These are phyloP conservation scores for Pholiota conissans DNA, from an alignment of 768 basidiomycete species.

Conservation along the genomic window DNA sequence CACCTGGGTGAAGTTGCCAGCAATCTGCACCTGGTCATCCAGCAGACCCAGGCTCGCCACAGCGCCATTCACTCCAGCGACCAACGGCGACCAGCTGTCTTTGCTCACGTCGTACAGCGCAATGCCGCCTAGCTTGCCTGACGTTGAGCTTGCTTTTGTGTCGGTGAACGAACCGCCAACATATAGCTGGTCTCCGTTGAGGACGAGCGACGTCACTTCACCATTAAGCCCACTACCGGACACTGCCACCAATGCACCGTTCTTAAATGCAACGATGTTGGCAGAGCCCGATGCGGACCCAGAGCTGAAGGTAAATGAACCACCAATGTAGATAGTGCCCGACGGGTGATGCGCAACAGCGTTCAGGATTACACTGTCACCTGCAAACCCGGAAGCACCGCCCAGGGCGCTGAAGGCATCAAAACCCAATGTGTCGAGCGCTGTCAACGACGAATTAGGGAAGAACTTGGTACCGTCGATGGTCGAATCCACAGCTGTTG, in stretches of 20 bases:
- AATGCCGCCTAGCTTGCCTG: constrained; percentile 55
- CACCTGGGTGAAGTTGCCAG: constrained; percentile 72
- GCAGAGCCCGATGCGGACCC: constrained; percentile 54
- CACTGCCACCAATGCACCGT: constrained; percentile 52
- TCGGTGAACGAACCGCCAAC: constrained; percentile 89
- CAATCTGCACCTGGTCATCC: constrained; percentile 56
- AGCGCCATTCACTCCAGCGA: constrained; percentile 72
- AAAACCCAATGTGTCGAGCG: constrained; percentile 62
- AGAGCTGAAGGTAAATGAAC: constrained; percentile 65
- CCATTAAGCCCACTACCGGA: constrained; percentile 78
- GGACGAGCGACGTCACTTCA: constrained; percentile 64
- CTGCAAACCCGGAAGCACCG: constrained; percentile 34
- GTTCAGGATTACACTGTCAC: constrained; percentile 42
- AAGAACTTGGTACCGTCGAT: constrained; percentile 63
- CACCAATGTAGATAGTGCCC: constrained; percentile 70
- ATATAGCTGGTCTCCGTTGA: constrained; percentile 65
- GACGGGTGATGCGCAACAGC: constrained; percentile 67
- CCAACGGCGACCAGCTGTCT: constrained; percentile 68
- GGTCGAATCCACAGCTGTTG: constrained; percentile 25
- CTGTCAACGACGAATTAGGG: constrained; percentile 69
- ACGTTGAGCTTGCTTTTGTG: constrained; percentile 53
- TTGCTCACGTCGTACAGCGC: constrained; percentile 69
- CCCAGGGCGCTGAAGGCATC: constrained; percentile 65
- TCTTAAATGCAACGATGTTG: constrained; percentile 75
- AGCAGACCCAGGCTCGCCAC: constrained; percentile 62